Base-by-base conservation (phyloP, 306 rosid genomes). In the Prosopis cineraria region DNA sequence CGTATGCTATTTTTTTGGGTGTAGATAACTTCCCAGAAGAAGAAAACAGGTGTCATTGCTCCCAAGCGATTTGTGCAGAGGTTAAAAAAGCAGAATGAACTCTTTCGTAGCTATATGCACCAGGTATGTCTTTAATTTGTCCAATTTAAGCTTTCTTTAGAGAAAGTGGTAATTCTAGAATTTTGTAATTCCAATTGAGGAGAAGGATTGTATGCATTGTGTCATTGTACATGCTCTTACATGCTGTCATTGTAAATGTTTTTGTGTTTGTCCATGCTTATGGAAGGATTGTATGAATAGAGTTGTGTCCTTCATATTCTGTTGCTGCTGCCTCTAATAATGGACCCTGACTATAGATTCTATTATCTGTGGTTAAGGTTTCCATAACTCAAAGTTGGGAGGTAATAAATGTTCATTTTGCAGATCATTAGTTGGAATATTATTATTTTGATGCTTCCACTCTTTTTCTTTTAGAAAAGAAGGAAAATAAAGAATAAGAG, bases 11-110 rank as follows among this genome's bases (percentile, higher is more conserved):
- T 70, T 79, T 20, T 40, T 63, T 84, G 73, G 73, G 29, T 79
- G 66, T 85, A 93, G 98, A 93, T 93, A 83, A 90, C 94, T 78
- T 93, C 94, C 29, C 98, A 93, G 84, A 93, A 90, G 91, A 93
- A 90, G 84, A 93, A 93, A 84, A 93, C 98, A 0, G 98, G 97
- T 64, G 97, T 93, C 68, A 93, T 93, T 78, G 93, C 98, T 73
- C 98, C 98, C 75, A 93, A 91, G 86, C 93, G 97, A 78, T 93
- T 93, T 70, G 98, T 93, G 74, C 98, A 93, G 79, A 89, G 98
- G 78, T 85, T 93, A 88, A 93, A 89, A 78, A 93, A 93, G 58
- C 94, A 93, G 77, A 93, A 93, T 88, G 98, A 93, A 73, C 91
- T 93, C 64, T 93, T 93, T 78, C 98, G 96, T 48, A 89, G 98